Conservation (phyloP, 495 filamentous ascomycete genomes). For the Aspergillus cavernicola region DNA sequence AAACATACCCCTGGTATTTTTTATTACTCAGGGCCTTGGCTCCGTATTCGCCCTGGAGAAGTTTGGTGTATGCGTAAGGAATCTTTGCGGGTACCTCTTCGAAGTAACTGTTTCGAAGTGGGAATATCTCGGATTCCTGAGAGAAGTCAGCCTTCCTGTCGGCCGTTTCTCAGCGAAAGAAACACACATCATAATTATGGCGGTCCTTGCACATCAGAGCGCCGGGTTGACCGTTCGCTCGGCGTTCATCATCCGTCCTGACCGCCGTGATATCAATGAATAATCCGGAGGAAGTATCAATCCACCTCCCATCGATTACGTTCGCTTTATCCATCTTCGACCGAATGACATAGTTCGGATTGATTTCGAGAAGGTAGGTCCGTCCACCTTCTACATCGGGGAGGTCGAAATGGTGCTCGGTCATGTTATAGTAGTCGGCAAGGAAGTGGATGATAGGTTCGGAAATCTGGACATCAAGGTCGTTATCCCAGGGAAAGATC, state of each 20-base stretch:
- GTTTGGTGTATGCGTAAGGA: slow-evolving; percentile 68
- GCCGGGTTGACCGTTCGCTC: slow-evolving; percentile 30
- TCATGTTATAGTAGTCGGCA: slow-evolving; percentile 61
- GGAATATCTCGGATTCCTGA: slow-evolving; percentile 67
- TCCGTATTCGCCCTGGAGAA: slow-evolving; percentile 76
- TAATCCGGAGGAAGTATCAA: slow-evolving; percentile 56
- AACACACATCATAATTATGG: slow-evolving; percentile 48
- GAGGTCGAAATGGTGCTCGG: slow-evolving; percentile 51
- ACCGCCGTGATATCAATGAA: slow-evolving; percentile 64
- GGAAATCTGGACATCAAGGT: slow-evolving; percentile 58
- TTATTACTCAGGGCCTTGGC: slow-evolving; percentile 58
- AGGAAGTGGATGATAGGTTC: slow-evolving; percentile 54
- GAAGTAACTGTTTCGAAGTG: slow-evolving; percentile 71
- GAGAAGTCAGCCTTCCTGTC: slow-evolving; percentile 12
- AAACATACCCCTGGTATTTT: slow-evolving; percentile 58
- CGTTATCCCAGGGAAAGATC: slow-evolving; percentile 63
- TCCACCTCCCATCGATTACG: slow-evolving; percentile 60
- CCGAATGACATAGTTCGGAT: slow-evolving; percentile 53
- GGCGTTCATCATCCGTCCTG: slow-evolving; percentile 38
- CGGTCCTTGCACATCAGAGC: slow-evolving; percentile 56
- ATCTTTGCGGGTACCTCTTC: slow-evolving; percentile 73
- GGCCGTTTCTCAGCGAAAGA: background rate
- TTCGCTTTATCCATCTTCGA: slow-evolving; percentile 46
- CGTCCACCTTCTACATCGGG: slow-evolving; percentile 38
- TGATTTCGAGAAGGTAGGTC: slow-evolving; percentile 56